A percentile compares a stretch with the other conserved stretches of the same genome.
phyloP scores from a whole-genome alignment of 2,329 filamentous ascomycete species.

The Juglanconis sp. region DNA sequence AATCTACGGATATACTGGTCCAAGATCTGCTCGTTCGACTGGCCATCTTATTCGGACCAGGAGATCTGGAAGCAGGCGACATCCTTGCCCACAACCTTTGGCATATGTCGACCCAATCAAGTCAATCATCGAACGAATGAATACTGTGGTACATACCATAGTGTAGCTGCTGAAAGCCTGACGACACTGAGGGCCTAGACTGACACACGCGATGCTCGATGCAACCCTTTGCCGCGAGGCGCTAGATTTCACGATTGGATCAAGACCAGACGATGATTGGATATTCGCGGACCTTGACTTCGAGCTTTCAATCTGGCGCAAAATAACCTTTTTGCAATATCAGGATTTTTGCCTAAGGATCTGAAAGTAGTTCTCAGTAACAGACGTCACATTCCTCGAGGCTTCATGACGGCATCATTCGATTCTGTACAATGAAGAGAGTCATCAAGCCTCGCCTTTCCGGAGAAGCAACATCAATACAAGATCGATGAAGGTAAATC shows the following conservation, averaged over 20 bases:
- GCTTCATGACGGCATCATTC: neutral
- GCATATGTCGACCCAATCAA: conserved; percentile 1
- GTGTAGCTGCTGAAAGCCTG: neutral
- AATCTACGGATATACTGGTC: neutral
- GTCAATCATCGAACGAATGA: neutral
- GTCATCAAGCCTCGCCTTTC: neutral
- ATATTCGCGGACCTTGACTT: neutral
- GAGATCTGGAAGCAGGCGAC: conserved; percentile 1
- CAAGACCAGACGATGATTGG: neutral
- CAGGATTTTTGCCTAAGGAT: neutral
- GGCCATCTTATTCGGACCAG: neutral
- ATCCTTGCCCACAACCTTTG: conserved; percentile 12
- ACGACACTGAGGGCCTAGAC: neutral
- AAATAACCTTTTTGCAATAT: conserved; percentile 5
- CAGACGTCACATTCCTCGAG: neutral
- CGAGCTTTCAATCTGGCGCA: neutral
- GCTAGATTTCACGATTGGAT: neutral
- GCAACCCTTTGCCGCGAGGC: neutral
- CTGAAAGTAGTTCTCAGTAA: neutral
- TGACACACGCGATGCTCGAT: neutral
- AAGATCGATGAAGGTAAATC: neutral
- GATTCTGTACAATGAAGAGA: neutral
- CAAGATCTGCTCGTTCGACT: conserved; percentile 1
- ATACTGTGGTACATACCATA: too few relatives aligned
- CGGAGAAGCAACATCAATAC: neutral